Conservation (phyloP, 495 filamentous ascomycete species). For the Trichocladium uniseriatum region DNA sequence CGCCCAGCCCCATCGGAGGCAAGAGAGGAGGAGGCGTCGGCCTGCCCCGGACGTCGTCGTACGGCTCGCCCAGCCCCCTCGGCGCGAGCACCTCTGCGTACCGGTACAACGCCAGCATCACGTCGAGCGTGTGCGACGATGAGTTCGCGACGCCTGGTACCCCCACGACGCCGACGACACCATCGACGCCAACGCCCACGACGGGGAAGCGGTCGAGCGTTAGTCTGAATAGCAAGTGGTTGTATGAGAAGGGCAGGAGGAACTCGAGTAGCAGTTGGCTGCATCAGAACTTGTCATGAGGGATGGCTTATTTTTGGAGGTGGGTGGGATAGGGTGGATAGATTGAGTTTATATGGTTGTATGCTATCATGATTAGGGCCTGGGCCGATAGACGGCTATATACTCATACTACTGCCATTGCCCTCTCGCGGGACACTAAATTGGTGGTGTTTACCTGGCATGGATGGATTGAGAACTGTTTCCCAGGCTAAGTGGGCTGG, state of each 20-base stretch:
- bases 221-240: conserved; percentile 77
- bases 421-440: too few relatives aligned
- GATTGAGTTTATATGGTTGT: too few relatives aligned
- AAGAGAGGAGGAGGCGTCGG: conserved; percentile 17
- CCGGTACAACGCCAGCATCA: conserved; percentile 17
- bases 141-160: too few relatives aligned
- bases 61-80: neutral
- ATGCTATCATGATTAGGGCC: too few relatives aligned
- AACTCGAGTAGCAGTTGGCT: conserved; percentile 31
- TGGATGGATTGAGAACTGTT: too few relatives aligned
- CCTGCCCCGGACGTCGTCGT: neutral
- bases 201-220: conserved; percentile 59
- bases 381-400: too few relatives aligned
- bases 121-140: conserved; percentile 25
- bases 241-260: conserved; percentile 67
- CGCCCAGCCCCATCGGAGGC: conserved; percentile 40
- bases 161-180: conserved; percentile 26
- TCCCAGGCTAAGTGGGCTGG: too few relatives aligned
- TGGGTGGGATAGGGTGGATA: neutral
- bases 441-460: too few relatives aligned
- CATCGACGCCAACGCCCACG: conserved; percentile 50
- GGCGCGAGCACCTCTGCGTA: conserved; percentile 11
- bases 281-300: conserved; percentile 15
- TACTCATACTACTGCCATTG: too few relatives aligned
- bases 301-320: neutral